phyloP scores from a whole-genome alignment of 805 yeast species.

The Pichia exigua region DNA sequence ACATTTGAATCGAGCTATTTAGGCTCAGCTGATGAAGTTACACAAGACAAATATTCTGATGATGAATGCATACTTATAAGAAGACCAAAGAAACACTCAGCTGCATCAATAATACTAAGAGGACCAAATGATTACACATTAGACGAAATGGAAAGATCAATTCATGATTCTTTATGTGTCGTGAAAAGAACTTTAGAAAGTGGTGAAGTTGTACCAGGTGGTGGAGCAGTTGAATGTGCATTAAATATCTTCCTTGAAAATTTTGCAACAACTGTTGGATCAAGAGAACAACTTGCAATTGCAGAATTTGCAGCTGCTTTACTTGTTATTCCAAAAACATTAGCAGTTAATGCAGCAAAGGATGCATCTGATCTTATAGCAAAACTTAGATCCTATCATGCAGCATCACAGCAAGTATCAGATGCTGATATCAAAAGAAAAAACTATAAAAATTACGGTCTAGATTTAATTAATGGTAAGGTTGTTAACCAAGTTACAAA shows the following conservation, averaged over 20 bases:
- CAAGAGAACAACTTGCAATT: constrained; percentile 95
- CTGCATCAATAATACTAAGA: constrained; percentile 85
- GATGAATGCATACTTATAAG: constrained; percentile 92
- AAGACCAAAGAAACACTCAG: constrained; percentile 86
- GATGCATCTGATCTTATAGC: constrained; percentile 94
- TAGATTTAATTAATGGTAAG: constrained; percentile 86
- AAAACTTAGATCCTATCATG: constrained; percentile 91
- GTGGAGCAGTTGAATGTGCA: constrained; percentile 98
- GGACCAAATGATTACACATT: constrained; percentile 93
- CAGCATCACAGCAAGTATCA: constrained; percentile 83
- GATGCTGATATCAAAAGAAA: constrained; percentile 79
- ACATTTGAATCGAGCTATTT: constrained; percentile 76
- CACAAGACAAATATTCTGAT: constrained; percentile 85
- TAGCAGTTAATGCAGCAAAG: constrained; percentile 96
- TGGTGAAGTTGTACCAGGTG: constrained; percentile 95
- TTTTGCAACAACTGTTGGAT: constrained; percentile 96
- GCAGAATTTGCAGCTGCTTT: constrained; percentile 93
- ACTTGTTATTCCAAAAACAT: constrained; percentile 88
- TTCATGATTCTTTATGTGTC: constrained; percentile 90
- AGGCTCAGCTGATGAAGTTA: constrained; percentile 87
- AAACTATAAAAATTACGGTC: constrained; percentile 83
- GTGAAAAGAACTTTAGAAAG: constrained; percentile 94
- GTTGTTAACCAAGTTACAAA: constrained; percentile 74
- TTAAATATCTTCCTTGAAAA: constrained; percentile 90
- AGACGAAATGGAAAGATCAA: constrained; percentile 97